Base-by-base conservation (phyloP, 2,329 filamentous ascomycete genomes). In the Sporothrix pallida region DNA sequence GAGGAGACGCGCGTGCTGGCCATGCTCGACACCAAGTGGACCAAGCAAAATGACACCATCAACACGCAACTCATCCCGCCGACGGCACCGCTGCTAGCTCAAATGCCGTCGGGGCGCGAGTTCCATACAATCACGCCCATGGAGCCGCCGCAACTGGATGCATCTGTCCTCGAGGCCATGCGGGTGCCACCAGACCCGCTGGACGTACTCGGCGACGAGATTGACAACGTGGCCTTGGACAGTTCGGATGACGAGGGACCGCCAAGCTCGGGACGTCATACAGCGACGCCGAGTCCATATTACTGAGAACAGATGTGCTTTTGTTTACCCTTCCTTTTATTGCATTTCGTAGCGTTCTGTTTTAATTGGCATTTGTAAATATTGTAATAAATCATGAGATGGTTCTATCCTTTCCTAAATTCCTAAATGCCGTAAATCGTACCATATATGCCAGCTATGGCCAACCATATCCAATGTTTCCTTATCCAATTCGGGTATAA, bases 21-120 rank as follows among this genome's bases (percentile, higher is more conserved):
- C 78, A 93, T 96, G 90, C 84, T 99, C 48, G 89, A 97, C 78
- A 87, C 86, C 52, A 98, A 97, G 81, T 98, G 96, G 95, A 90
- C 89, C 75, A 96, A 94, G 83, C 90, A 94, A 82, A 99, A 99
- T 79, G 94, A 98, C 81, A 97, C 93, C 90, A 91, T 97, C 78
- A 93, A 95, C 75, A 91, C 94, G 0, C 94, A 97, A 80, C 73
- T 85, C 1, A 87, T 98, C 46, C 94, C 95, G 0, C 86, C 92
- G 0, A 87, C 88, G 4, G 91, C 90, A 15, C 88, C 92, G 0
- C 83, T 98, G 10, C 82, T 97, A 4, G 88, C 92, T 7, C 91
- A 89, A 75, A 92, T 98, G 84, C 95, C 96, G 0, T 95, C 93
- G 0, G 95, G 95, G 1, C 89, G 95, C 76, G 95, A 98, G 78